Conservation (phyloP, 495 filamentous ascomycete genomes). For the Letharia columbiana region DNA sequence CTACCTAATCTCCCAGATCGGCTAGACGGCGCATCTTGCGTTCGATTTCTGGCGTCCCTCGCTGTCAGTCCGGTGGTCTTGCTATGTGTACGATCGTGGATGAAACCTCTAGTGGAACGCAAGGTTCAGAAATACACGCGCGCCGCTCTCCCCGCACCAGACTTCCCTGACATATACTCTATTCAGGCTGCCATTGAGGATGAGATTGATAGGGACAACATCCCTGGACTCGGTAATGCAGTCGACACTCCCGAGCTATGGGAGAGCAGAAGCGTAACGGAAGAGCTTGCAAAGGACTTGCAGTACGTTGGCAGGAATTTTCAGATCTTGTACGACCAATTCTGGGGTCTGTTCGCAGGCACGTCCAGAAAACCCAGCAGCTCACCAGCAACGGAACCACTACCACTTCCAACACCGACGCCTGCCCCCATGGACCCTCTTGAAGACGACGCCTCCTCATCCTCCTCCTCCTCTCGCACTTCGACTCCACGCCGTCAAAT, state of each 20-base stretch:
- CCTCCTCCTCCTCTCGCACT: conserved; percentile 11
- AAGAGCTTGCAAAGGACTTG: conserved; percentile 19
- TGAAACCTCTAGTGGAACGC: conserved; percentile 37
- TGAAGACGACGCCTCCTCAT: neutral
- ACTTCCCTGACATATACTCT: conserved; percentile 38
- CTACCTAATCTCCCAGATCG: conserved; percentile 29
- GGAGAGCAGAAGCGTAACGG: conserved; percentile 4
- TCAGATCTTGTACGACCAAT: conserved; percentile 11
- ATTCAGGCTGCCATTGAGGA: conserved; percentile 41
- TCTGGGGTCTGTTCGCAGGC: neutral
- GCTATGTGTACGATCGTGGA: conserved; percentile 33
- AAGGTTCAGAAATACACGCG: conserved; percentile 39
- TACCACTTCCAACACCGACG: neutral
- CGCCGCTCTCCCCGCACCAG: conserved; percentile 39
- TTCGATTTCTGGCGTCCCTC: conserved; percentile 25
- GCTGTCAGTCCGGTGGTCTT: conserved; percentile 32
- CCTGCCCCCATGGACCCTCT: neutral
- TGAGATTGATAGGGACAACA: conserved; percentile 29
- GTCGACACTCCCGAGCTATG: neutral
- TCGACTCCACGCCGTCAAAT: conserved; percentile 27
- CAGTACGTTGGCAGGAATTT: conserved; percentile 18
- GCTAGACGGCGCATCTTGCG: neutral
- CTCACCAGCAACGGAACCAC: neutral
- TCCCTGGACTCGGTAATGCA: conserved; percentile 16
- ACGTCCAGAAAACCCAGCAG: neutral